Evolutionary conservation across 1,284 basidiomycete genomes (phyloP), one percentile per base, ranked within the genome.

Genomic region (Kwoniella shivajii): DNA sequence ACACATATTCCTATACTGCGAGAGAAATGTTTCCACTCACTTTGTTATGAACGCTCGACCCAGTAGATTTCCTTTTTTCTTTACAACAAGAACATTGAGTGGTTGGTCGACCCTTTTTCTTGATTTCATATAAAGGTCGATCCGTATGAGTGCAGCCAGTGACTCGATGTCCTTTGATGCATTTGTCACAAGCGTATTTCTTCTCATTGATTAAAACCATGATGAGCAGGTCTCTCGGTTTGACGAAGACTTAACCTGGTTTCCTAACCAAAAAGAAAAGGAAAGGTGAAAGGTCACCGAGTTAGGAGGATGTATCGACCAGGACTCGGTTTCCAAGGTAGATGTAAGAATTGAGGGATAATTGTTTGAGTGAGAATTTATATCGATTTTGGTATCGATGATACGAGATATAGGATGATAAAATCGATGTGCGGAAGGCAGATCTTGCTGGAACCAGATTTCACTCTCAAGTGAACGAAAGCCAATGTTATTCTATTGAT

Each of bases 111-210:
- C 88, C 78, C 86, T 90, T 85, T 77, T 87, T 88, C 81, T 89
- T 87, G 67, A 92, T 86, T 77, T 89, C 87, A 72, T 86, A 89
- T 50, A 89, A 80, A 26, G 88, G 85, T 38, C 88, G 83, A 69
- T 88, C 87, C 59, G 84, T 85, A 73, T 89, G 88, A 56, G 85
- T 84, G 75, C 88, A 90, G 44, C 84, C 82, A 9, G 87, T 88
- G 13, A 88, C 88, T 36, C 88, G 85, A 78, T 90, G 88, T 11
- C 88, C 88, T 75, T 89, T 89, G 77, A 90, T 89, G 78, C 88
- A 90, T 41, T 87, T 87, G 76, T 87, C 87, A 71, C 88, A 89
- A 62, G 63, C 63, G 41, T 67, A 77, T 60, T 90, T 90, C 80
- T 87, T 89, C 74, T 84, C 85, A 77, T 84, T 85, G 73, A 90